Evolutionary conservation across 2,329 filamentous ascomycete species (phyloP), one percentile per base, ranked within the genome.

Genomic region (Trichoderma simmonsii): DNA sequence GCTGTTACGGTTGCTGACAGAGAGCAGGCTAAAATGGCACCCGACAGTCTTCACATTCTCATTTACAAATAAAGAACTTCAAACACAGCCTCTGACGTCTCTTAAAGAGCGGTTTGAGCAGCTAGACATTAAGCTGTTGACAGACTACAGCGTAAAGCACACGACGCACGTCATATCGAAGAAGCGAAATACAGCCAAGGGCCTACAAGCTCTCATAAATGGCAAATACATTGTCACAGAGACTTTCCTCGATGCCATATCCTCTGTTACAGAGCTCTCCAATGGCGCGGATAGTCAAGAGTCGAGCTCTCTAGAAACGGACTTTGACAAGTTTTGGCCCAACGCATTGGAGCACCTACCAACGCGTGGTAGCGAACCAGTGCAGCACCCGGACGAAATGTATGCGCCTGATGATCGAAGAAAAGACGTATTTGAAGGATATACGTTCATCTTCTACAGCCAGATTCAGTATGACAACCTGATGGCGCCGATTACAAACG

Each of bases 91-190:
- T 2, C 85, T 95, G 70, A 82, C 84, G 2, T 84, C 84, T 21
- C 86, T 94, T 30, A 89, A 89, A 73, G 83, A 87, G 36, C 87
- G 87, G 68, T 88, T 98, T 21, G 94, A 97, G 79, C 88, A 91
- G 59, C 86, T 97, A n/a, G 96, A 97, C 78, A 91, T 98, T 80
- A 98, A 98, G 80, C 91, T 94, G 15, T 84, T 92, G 15, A 85
- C 88, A 57, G 91, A 94, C 4, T 98, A 94, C 80, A 83, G 92
- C 28, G 83, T 87, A 30, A 86, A 84, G 18, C 83, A 87, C 32
- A 98, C 95, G 0, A 97, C 95, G 0, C 95, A 98, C 80, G 92
- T 97, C 12, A 90, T 98, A 39, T 91, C 93, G 8, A 93, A 90
- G 80, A 98, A 97, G 82, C 88, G 96, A 62, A 99, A 98, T 80